These are phyloP conservation scores for Vickermania ingenoplastis DNA, from an alignment of 208 protist genomes.

Conservation along the genomic window DNA sequence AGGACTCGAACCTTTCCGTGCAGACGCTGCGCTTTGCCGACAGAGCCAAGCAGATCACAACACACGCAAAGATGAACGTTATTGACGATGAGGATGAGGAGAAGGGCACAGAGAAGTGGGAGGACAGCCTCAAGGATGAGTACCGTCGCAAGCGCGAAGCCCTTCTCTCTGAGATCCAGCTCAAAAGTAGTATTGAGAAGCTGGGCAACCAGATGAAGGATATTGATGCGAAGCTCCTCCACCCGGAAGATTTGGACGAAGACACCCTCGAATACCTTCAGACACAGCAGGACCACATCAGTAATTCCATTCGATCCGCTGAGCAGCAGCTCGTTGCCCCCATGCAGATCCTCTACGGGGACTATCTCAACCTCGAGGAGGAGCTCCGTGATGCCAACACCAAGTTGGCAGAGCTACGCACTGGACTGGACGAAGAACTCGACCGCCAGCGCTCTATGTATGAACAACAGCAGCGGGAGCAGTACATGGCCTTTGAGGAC, in stretches of 20 bases:
- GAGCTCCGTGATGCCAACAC: slow-evolving; percentile 48
- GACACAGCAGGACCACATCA: slow-evolving; percentile 39
- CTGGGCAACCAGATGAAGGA: slow-evolving; percentile 48
- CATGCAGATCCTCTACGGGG: slow-evolving; percentile 55
- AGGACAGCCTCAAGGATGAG: slow-evolving; percentile 38
- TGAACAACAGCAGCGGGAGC: slow-evolving; percentile 11
- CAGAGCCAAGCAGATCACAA: slow-evolving; percentile 74
- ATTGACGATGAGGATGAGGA: slow-evolving; percentile 29
- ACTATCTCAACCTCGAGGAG: slow-evolving; percentile 54
- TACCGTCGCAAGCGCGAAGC: slow-evolving; percentile 73
- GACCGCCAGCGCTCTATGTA: slow-evolving; percentile 28
- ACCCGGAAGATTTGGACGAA: slow-evolving; percentile 31
- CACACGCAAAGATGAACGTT: slow-evolving; percentile 72
- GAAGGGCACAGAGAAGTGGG: slow-evolving; percentile 24
- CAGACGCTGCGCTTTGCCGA: slow-evolving; percentile 84
- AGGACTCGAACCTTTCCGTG: slow-evolving; percentile 65
- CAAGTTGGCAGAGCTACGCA: slow-evolving; percentile 64
- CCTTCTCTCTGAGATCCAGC: slow-evolving; percentile 58
- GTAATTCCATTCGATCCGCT: slow-evolving; percentile 46
- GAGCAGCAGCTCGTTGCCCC: slow-evolving; percentile 48
- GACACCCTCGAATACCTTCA: slow-evolving; percentile 46
- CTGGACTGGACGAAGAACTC: slow-evolving; percentile 52
- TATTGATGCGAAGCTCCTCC: slow-evolving; percentile 40
- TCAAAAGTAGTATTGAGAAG: slow-evolving; percentile 53
- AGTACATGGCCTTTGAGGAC: slow-evolving; percentile 10